A percentile compares a stretch with the other conserved stretches of the same genome.
phyloP scores from a whole-genome alignment of 2,329 filamentous ascomycete species.

The Massarina eburnea region DNA sequence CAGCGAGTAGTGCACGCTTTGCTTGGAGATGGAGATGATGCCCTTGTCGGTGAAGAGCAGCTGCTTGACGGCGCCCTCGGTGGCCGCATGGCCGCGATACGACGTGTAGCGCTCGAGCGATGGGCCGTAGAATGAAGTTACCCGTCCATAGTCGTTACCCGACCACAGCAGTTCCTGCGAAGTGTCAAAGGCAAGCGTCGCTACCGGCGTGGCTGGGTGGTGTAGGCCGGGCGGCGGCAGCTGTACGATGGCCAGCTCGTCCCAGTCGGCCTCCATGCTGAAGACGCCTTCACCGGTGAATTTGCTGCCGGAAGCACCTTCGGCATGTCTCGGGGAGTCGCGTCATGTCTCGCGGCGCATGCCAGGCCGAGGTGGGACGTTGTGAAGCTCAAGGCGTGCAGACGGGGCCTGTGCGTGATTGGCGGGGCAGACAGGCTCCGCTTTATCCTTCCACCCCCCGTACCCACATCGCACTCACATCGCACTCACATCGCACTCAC shows the following conservation, averaged over 20 bases:
- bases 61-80: constrained; percentile 80
- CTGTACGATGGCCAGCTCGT: constrained; percentile 74
- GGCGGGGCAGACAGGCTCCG: constrained; percentile 13
- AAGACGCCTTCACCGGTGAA: constrained; percentile 24
- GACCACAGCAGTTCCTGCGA: constrained; percentile 89
- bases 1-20: constrained; percentile 84
- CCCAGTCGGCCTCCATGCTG: constrained; percentile 57
- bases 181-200: constrained; percentile 85
- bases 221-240: constrained; percentile 76
- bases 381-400: constrained; percentile 19
- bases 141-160: constrained; percentile 85
- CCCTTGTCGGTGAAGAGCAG: constrained; percentile 90
- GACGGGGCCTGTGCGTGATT: constrained; percentile 13
- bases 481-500: no score
- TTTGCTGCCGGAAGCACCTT: constrained; percentile 12
- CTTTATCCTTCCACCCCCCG: no score
- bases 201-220: constrained; percentile 66
- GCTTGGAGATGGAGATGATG: constrained; percentile 79
- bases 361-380: constrained; percentile 1
- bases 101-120: constrained; percentile 90
- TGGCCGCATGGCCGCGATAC: constrained; percentile 72
- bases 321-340: constrained; percentile 31
- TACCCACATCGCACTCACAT: no score
- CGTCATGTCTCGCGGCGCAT: constrained; percentile 20
- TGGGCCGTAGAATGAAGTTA: constrained; percentile 83